phyloP scores from a whole-genome alignment of 1,139 yeast genomes.

The Zygoascus meyerae region DNA sequence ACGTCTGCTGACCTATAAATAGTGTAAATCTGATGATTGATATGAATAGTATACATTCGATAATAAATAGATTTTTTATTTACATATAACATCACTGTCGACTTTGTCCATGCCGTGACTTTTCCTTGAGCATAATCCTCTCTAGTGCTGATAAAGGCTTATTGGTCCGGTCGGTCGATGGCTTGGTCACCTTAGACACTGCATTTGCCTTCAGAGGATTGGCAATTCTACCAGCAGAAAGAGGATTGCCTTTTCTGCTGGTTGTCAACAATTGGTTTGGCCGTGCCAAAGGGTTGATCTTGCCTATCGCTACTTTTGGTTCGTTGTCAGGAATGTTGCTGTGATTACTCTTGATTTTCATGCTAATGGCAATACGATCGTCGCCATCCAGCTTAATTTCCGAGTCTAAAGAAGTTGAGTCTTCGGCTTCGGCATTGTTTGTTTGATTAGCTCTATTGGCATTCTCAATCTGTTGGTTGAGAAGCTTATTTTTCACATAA shows the following conservation, averaged over 20 bases:
- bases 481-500: slow-evolving; percentile 37
- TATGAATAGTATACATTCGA: too few species aligned
- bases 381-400: neutral
- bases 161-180: neutral
- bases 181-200: slow-evolving; percentile 13
- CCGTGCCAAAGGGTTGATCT: neutral
- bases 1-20: too few species aligned
- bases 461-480: slow-evolving; percentile 49
- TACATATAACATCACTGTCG: too few species aligned
- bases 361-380: neutral
- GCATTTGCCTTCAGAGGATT: neutral
- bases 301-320: neutral
- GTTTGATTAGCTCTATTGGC: slow-evolving; percentile 33
- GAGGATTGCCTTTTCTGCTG: too few species aligned
- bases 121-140: slow-evolving; percentile 22
- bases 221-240: neutral
- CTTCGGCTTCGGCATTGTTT: neutral
- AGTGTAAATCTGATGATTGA: too few species aligned
- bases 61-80: too few species aligned
- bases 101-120: slow-evolving; percentile 6
- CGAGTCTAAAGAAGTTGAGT: slow-evolving; percentile 2
- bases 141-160: slow-evolving; percentile 18
- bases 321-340: neutral
- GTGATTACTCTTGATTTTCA: neutral
- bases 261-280: too few species aligned